Evolutionary conservation across 2,329 filamentous ascomycete species (phyloP).

Genomic region (Paracoccidioides brasiliensis): DNA sequence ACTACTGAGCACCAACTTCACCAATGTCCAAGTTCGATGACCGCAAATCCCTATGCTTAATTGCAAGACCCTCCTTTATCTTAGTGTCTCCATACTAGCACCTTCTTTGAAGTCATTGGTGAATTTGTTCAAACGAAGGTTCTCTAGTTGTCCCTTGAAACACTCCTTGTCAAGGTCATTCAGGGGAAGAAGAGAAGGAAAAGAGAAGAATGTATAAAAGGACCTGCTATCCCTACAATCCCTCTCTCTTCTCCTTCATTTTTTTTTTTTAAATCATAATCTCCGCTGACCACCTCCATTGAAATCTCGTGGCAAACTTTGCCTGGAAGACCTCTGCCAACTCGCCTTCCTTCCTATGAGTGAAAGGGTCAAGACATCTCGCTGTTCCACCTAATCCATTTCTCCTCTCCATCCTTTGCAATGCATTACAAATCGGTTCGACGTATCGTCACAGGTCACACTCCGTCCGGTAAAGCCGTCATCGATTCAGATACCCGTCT

Average conservation of each 20-base stretch:
- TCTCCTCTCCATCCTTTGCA: background rate
- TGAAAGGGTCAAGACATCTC: background rate
- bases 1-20: background rate
- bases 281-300: background rate
- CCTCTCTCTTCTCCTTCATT: background rate
- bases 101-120: background rate
- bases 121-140: background rate
- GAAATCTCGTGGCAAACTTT: background rate
- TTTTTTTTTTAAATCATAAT: background rate
- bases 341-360: background rate
- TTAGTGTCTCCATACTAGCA: no score
- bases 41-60: background rate
- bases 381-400: background rate
- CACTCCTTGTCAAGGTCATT: background rate
- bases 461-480: constrained; percentile 16
- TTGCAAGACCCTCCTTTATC: background rate
- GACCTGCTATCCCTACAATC: background rate
- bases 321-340: background rate
- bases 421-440: constrained; percentile 10
- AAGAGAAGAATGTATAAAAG: background rate
- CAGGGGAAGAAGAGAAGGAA: background rate
- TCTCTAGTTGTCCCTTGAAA: background rate
- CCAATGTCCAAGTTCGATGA: background rate
- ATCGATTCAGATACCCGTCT: constrained; percentile 17
- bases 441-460: constrained; percentile 17